Base-by-base conservation (phyloP, 2,329 filamentous ascomycete genomes). In the Fusarium sp. region DNA sequence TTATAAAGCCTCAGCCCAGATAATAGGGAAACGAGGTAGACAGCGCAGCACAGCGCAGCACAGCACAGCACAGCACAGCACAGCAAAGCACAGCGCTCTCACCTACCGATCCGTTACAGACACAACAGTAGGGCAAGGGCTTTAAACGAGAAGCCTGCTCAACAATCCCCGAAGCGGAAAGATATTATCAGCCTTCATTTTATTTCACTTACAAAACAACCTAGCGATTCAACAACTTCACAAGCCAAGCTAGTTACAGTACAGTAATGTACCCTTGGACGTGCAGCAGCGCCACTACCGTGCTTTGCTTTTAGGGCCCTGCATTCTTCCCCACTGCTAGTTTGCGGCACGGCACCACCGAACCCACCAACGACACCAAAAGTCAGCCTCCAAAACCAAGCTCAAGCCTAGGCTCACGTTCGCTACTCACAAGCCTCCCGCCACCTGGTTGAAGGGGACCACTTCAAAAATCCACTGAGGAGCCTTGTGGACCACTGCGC, bases 401-500 rank as follows among this genome's bases (percentile, higher is more conserved):
- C 23, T 25, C 23, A 25, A 25, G 23, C 23, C 23, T 6, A 25
- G 8, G 23, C 23, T 25, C 23, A 8, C 23, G 23, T 6, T 36
- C 32, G 27, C 29, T 19, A 29, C 27, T 29, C 27, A 29, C 31
- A 33, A 33, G 4, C 31, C 13, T 13, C 31, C 39, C 42, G 46
- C 57, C 11, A 61, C 31, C 31, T 33, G 3, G n/a, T 63, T 50
- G 43, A 49, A 41, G 39, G 25, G 32, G 35, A 47, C 39, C 46
- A 49, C 57, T 36, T 53, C 53, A 50, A 63, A 63, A 63, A 31
- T 46, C 61, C 61, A 65, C 61, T 54, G 52, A 62, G 52, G 61
- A 58, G 36, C 45, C 61, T 65, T 70, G 67, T 61, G 63, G 63
- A 65, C 65, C 63, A 68, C 61, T 65, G 57, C 63, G 56, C 68